Evolutionary conservation across 2,329 filamentous ascomycete genomes (phyloP).

Genomic region (Penicillium palitans): DNA sequence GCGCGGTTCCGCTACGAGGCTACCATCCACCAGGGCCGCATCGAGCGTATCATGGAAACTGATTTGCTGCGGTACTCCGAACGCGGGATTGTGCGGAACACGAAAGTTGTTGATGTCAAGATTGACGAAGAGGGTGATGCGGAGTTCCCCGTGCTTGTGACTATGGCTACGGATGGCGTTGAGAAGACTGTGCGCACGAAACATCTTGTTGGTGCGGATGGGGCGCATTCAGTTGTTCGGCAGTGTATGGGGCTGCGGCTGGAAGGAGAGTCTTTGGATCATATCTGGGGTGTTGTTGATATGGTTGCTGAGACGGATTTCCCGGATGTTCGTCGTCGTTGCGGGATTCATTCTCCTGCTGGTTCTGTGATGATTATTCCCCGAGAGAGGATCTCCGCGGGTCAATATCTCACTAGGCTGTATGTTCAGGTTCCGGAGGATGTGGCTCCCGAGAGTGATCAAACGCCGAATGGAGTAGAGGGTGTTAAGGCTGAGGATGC

Average conservation of each 20-base stretch:
- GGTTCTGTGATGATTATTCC: conserved; percentile 80
- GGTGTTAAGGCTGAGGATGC: conserved; percentile 62
- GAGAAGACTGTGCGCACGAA: conserved; percentile 57
- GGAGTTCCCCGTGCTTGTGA: conserved; percentile 37
- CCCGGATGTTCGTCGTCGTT: conserved; percentile 77
- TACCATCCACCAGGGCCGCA: conserved; percentile 68
- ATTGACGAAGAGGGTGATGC: conserved; percentile 53
- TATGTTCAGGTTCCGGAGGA: conserved; percentile 51
- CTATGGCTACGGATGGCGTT: conserved; percentile 28
- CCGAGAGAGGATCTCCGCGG: conserved; percentile 59
- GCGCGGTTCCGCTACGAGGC: conserved; percentile 70
- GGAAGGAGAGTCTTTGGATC: conserved; percentile 66
- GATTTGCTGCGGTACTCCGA: conserved; percentile 64
- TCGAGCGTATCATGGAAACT: conserved; percentile 67
- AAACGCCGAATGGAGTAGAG: conserved; percentile 38
- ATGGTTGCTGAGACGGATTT: conserved; percentile 71
- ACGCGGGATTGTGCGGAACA: conserved; percentile 60
- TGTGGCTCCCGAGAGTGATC: conserved; percentile 24
- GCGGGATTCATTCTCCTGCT: conserved; percentile 70
- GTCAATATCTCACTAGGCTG: conserved; percentile 69
- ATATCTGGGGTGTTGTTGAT: conserved; percentile 77
- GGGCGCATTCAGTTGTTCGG: conserved; percentile 67
- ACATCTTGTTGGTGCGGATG: conserved; percentile 71
- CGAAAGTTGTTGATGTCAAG: conserved; percentile 61
- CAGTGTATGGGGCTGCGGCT: conserved; percentile 53